Base-by-base conservation (phyloP, 163 green algal species). In the Scenedesmus sp. region DNA sequence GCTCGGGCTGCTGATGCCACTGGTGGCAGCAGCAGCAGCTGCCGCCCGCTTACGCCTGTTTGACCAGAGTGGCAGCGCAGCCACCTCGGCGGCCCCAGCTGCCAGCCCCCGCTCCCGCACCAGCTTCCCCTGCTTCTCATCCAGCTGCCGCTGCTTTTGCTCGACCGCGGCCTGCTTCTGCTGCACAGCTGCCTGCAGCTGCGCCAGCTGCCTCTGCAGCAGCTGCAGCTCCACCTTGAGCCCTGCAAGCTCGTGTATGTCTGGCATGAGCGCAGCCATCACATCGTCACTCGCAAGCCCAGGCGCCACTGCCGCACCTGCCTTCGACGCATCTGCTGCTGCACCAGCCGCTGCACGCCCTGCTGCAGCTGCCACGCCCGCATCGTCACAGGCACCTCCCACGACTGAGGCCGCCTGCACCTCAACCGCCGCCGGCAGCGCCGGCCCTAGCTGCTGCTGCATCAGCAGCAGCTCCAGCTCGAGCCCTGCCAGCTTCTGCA, bases 101-200 rank as follows among this genome's bases (percentile, higher is more conserved):
- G 65, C 65, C 7, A 76, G 65, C 65, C 65, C 65, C 6, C 4
- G 26, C 6, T 76, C 65, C 30, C 26, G 65, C 65, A 76, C 2
- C 15, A 76, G 65, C 65, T 76, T 76, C 65, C 40, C 30, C 65
- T 76, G 65, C 65, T 76, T 76, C 65, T 76, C 51, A 79, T 59
- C 51, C 35, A 33, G n/a, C n/a, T 73, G n/a, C 59, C 42, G n/a
- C 81, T 87, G 49, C 40, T 35, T 49, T 10, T 44, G 46, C 24
- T 73, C 13, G 30, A 49, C 44, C 33, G 49, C 49, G 16, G n/a
- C 49, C 81, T 73, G 81, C 81, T 72, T 70, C 81, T 70, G 46
- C 81, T 42, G 46, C 81, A 81, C 35, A 16, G 72, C 72, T n/a
- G 72, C 72, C 72, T 86, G 44, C 81, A 86, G 44, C 81, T 72